phyloP scores from a whole-genome alignment of 169 alveolate genomes.

The Plasmodium blacklocki region DNA sequence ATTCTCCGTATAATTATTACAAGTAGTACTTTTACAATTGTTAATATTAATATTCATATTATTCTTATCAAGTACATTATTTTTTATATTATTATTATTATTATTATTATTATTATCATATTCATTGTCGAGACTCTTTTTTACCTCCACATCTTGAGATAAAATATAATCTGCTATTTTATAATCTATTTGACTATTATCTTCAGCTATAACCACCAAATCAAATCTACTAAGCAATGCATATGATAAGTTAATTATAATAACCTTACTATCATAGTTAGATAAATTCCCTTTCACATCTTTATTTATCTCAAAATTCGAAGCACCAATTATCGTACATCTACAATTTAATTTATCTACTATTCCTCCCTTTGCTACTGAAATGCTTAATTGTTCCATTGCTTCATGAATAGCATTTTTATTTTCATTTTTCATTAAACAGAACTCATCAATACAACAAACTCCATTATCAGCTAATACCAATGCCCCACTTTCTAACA shows the following conservation, averaged over 20 bases:
- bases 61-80: not conserved
- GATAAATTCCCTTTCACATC: slow-evolving; percentile 18
- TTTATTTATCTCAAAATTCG: slow-evolving; percentile 78
- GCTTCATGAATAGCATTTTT: slow-evolving; percentile 94
- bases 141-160: slow-evolving; percentile 11
- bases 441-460: slow-evolving; percentile 96
- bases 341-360: slow-evolving; percentile 80
- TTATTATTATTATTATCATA: not conserved
- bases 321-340: slow-evolving; percentile 87
- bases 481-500: slow-evolving; percentile 95
- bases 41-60: not conserved
- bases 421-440: slow-evolving; percentile 88
- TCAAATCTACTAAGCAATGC: slow-evolving; percentile 84
- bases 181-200: slow-evolving; percentile 41
- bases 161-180: slow-evolving; percentile 55
- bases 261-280: slow-evolving; percentile 17
- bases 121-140: not conserved
- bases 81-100: not conserved
- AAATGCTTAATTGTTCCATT: slow-evolving; percentile 95
- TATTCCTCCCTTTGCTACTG: slow-evolving; percentile 93
- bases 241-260: slow-evolving; percentile 61
- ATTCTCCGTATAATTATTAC: too few species aligned
- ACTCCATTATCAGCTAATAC: slow-evolving; percentile 96
- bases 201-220: slow-evolving; percentile 79
- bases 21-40: too few species aligned